phyloP scores from a whole-genome alignment of 257 asterid genomes.

The Primulina tabacum region DNA sequence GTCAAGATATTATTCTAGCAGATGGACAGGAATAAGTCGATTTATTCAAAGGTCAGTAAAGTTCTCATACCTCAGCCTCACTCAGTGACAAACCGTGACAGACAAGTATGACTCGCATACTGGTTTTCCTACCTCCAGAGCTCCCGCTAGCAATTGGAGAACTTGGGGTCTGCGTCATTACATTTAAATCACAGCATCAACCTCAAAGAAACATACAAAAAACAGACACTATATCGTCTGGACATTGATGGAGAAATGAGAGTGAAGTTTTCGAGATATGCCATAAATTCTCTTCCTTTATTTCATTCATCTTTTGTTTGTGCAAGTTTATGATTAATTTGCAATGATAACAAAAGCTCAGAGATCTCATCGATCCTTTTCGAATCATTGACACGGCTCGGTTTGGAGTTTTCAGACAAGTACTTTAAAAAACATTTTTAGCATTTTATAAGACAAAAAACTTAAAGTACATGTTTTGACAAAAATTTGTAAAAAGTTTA shows the following conservation, averaged over 20 bases:
- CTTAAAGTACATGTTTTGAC: too few species aligned
- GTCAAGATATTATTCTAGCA: too few species aligned
- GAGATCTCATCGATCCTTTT: too few species aligned
- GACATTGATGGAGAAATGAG: conserved; percentile 25
- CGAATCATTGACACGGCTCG: too few species aligned
- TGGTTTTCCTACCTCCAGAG: conserved; percentile 75
- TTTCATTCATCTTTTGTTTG: not conserved
- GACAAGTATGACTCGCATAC: conserved; percentile 57
- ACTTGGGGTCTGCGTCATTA: conserved; percentile 87
- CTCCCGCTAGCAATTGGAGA: conserved; percentile 64
- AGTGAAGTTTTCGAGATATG: not conserved
- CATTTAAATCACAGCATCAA: conserved; percentile 56
- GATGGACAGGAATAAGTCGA: not conserved
- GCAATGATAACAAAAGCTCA: too few species aligned
- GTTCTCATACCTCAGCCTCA: conserved; percentile 45
- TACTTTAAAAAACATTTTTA: too few species aligned
- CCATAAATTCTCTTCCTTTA: not conserved
- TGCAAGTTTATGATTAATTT: too few species aligned
- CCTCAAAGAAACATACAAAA: conserved; percentile 53
- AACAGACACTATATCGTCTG: conserved; percentile 24
- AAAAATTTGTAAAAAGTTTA: too few species aligned
- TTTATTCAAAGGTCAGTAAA: not conserved
- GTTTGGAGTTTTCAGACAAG: too few species aligned
- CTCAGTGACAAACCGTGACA: conserved; percentile 58
- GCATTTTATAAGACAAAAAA: too few species aligned